A percentile compares a stretch with the other conserved stretches of the same genome.
phyloP scores from a whole-genome alignment of 768 basidiomycete species.

The Rhodocollybia butyracea region DNA sequence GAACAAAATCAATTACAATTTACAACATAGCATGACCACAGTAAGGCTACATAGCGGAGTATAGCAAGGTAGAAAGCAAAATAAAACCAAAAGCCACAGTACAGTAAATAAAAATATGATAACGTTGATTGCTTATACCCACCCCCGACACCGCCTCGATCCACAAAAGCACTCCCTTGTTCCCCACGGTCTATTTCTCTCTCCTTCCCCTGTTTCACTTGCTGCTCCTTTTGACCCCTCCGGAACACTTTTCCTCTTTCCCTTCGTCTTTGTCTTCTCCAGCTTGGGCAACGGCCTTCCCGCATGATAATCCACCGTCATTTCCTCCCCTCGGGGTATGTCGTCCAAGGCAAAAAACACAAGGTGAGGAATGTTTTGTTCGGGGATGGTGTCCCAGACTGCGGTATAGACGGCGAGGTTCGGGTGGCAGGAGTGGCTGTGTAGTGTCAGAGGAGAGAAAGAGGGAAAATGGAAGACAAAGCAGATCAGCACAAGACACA shows the following conservation, averaged over 20 bases:
- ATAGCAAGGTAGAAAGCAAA: no score
- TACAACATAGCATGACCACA: no score
- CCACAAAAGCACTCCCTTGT: neutral
- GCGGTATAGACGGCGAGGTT: conserved; percentile 1
- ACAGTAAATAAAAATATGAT: neutral
- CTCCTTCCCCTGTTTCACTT: neutral
- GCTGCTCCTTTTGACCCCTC: neutral
- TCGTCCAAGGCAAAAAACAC: conserved; percentile 4
- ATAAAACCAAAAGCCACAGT: no score
- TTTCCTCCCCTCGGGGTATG: neutral
- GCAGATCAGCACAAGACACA: neutral
- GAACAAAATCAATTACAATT: no score
- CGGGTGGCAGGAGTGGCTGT: neutral
- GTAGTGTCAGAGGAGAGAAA: neutral
- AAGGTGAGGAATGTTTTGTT: conserved; percentile 5
- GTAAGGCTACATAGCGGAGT: no score
- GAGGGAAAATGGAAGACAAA: neutral
- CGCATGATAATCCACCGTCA: conserved; percentile 6
- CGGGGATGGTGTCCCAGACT: conserved; percentile 2
- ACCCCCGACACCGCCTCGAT: conserved; percentile 1
- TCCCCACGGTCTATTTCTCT: neutral
- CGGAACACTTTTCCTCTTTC: neutral
- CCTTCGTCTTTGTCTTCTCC: neutral
- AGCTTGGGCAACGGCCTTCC: neutral
- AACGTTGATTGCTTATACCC: neutral